Conservation (phyloP, 2,329 filamentous ascomycete genomes). For the Botrytis porri region DNA sequence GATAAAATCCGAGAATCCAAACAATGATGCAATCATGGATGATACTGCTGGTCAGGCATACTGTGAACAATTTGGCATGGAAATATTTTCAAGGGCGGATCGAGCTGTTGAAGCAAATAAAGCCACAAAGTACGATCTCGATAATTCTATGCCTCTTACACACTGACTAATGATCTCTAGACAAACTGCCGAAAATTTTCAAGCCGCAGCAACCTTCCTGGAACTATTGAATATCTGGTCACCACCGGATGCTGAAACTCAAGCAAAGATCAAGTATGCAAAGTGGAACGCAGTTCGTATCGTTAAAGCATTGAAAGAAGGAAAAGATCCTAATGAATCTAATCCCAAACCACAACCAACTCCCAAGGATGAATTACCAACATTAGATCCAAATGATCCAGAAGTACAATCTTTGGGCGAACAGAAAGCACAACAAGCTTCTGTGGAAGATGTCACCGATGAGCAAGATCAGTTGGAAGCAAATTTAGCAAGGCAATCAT, state of each 20-base stretch:
- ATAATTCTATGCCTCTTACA: background rate
- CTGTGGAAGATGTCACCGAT: constrained; percentile 58
- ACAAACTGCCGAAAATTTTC: constrained; percentile 90
- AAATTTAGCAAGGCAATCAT: constrained; percentile 46
- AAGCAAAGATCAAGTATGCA: constrained; percentile 89
- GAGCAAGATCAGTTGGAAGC: constrained; percentile 49
- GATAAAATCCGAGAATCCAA: constrained; percentile 69
- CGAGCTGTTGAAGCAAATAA: constrained; percentile 77
- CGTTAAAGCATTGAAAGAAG: constrained; percentile 83
- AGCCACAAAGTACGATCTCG: constrained; percentile 70
- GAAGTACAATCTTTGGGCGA: constrained; percentile 57
- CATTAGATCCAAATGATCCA: constrained; percentile 61
- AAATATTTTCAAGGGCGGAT: constrained; percentile 83
- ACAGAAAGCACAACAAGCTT: constrained; percentile 37
- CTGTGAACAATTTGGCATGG: constrained; percentile 88
- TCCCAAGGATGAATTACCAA: constrained; percentile 45
- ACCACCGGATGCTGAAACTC: constrained; percentile 67
- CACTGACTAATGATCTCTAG: background rate
- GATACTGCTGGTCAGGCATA: constrained; percentile 86
- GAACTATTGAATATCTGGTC: constrained; percentile 86
- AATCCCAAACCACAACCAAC: constrained; percentile 67
- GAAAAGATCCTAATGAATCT: constrained; percentile 85
- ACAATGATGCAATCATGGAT: constrained; percentile 81
- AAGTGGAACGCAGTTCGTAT: constrained; percentile 96
- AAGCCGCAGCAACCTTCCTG: constrained; percentile 88